Percentiles rank a stretch among this genome's conserved stretches.
These are phyloP conservation scores for Ophiostoma pallidulum DNA, from an alignment of 2,329 filamentous ascomycete species.

Conservation along the genomic window DNA sequence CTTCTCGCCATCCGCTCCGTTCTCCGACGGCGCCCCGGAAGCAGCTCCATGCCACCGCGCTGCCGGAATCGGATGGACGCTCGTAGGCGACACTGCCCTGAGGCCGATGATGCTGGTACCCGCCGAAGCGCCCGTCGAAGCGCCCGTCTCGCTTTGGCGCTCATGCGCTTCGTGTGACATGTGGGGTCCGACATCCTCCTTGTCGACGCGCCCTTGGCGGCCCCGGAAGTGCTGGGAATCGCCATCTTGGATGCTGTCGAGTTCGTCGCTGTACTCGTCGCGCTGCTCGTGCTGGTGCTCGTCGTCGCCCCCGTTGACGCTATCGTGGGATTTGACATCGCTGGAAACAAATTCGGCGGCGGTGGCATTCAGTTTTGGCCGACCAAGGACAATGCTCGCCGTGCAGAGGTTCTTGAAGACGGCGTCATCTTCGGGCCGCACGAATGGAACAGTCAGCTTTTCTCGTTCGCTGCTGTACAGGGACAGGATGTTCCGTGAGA, in stretches of 20 bases:
- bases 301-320: slow-evolving; percentile 11
- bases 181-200: background rate
- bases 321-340: slow-evolving; percentile 19
- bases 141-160: slow-evolving; percentile 15
- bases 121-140: slow-evolving; percentile 22
- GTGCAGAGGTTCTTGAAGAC: slow-evolving; percentile 71
- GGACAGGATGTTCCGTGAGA: slow-evolving; percentile 84
- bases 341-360: slow-evolving; percentile 36
- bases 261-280: slow-evolving; percentile 1
- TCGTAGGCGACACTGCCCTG: slow-evolving; percentile 28
- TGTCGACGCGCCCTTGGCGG: background rate
- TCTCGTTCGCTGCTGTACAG: slow-evolving; percentile 79
- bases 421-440: slow-evolving; percentile 78
- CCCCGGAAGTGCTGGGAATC: background rate
- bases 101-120: slow-evolving; percentile 21
- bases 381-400: slow-evolving; percentile 43
- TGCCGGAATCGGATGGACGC: slow-evolving; percentile 25
- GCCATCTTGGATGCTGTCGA: background rate
- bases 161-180: background rate
- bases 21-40: slow-evolving; percentile 33
- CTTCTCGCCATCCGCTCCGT: slow-evolving; percentile 35
- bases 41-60: slow-evolving; percentile 23
- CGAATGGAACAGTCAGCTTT: slow-evolving; percentile 82
- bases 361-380: slow-evolving; percentile 46
- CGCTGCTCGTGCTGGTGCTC: slow-evolving; percentile 6